phyloP scores from a whole-genome alignment of 139 green algal genomes.

The Coccomyxa sp. region DNA sequence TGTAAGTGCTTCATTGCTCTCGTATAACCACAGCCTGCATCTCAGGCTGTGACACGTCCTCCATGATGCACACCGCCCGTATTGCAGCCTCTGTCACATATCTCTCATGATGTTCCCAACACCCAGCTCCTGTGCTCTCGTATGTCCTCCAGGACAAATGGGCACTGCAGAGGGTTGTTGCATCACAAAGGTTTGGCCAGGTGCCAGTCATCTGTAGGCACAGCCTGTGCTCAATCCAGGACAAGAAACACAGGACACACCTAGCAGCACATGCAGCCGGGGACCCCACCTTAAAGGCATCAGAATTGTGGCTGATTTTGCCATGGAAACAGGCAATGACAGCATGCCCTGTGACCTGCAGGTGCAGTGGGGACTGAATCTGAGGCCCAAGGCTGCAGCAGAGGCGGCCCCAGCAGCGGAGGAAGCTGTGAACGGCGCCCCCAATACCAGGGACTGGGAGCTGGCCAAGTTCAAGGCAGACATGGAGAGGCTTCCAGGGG shows the following conservation, averaged over 20 bases:
- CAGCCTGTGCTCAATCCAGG: too few relatives aligned
- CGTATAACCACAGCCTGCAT: not conserved
- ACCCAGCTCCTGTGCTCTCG: too few relatives aligned
- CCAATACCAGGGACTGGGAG: conserved; percentile 5
- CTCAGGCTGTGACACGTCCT: not conserved
- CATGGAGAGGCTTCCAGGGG: conserved; percentile 3
- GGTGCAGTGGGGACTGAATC: not conserved
- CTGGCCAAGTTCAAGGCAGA: not conserved
- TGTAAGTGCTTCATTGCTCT: not conserved
- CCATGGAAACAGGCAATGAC: too few relatives aligned
- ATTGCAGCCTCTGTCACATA: not conserved
- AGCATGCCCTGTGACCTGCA: not conserved
- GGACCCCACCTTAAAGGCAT: too few relatives aligned
- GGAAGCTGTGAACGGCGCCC: not conserved
- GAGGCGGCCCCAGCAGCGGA: not conserved
- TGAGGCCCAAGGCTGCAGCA: not conserved
- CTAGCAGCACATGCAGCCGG: too few relatives aligned
- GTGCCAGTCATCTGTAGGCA: too few relatives aligned
- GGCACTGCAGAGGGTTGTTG: too few relatives aligned
- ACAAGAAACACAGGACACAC: too few relatives aligned
- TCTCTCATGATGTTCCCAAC: too few relatives aligned
- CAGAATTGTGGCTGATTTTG: too few relatives aligned
- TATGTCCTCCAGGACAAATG: too few relatives aligned
- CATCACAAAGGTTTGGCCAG: too few relatives aligned
- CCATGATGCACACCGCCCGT: not conserved